phyloP scores from a whole-genome alignment of 352 stramenopile genomes.

The Globisporangium perplexum region DNA sequence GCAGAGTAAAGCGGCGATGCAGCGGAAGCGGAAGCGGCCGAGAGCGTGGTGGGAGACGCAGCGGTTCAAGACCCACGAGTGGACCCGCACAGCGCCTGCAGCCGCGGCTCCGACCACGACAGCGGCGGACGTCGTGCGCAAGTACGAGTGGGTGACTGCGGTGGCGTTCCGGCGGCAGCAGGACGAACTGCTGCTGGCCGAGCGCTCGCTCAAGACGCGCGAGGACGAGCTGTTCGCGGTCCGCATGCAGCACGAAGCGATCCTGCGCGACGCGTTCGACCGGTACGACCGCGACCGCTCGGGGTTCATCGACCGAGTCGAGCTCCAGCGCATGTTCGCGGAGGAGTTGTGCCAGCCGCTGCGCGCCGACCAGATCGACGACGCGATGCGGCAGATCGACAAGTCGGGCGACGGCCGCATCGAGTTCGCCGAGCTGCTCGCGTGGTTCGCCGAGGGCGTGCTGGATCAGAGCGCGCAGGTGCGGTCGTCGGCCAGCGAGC shows the following conservation, averaged over 20 bases:
- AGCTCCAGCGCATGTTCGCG: conserved; percentile 36
- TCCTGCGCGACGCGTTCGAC: conserved; percentile 39
- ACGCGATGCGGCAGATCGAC: conserved; percentile 32
- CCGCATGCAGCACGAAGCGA: conserved; percentile 31
- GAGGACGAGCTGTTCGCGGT: conserved; percentile 19
- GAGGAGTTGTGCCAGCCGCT: conserved; percentile 43
- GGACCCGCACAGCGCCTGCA: background rate
- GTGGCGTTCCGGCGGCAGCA: background rate
- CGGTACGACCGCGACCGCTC: conserved; percentile 36
- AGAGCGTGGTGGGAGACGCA: background rate
- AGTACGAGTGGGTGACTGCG: background rate
- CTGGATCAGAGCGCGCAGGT: conserved; percentile 13
- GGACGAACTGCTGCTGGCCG: background rate
- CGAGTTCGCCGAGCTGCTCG: conserved; percentile 37
- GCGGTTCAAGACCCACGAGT: background rate
- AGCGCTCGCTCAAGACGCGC: background rate
- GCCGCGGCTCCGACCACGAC: background rate
- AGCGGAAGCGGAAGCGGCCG: background rate
- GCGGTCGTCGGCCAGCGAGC: conserved; percentile 9
- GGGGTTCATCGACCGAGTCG: conserved; percentile 25
- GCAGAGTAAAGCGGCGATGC: background rate
- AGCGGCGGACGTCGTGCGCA: background rate
- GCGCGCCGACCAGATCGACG: conserved; percentile 22
- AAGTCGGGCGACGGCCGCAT: conserved; percentile 33
- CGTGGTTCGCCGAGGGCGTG: conserved; percentile 32